Base-by-base conservation (phyloP, 352 stramenopile species). In the Pythium oligandrum region DNA sequence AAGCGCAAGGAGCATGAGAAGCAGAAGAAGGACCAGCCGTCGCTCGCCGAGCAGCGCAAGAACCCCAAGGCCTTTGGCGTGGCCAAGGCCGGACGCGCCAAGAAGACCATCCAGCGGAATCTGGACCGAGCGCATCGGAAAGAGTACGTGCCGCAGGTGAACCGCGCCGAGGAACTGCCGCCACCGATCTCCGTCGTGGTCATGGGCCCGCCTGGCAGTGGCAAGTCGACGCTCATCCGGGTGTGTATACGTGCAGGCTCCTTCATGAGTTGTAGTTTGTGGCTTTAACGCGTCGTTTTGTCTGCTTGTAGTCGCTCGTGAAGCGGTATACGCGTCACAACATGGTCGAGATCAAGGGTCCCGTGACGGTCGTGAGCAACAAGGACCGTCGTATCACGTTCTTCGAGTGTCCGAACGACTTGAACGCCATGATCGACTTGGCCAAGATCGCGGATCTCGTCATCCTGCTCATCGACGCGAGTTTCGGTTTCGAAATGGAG, bases 401-500 rank as follows among this genome's bases (percentile, higher is more conserved):
- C 54, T 91, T 99, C 46, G 98, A 99, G 77, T 99, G 97, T 73
- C 97, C 97, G 5, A 98, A 97, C 68, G 94, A 96, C 57, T 62
- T 96, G 30, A 95, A 95, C 57, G 83, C 83, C 11, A 95, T 95
- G 85, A 84, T 96, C 44, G 97, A 99, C 76, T 75, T 98, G 60
- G 96, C 96, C 59, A 99, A 99, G 73, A 93, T 99, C 46, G 96
- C 97, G 0, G 98, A 99, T 66, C 75, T 99, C 4, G 97, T 99
- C 17, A 67, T 99, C 39, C 70, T 99, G 11, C 90, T 98, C 34
- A 96, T 99, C 38, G 97, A 99, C 84, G 97, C 96, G n/a, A 99
- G 96, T 63, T 99, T 99, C 64, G 98, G 98, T 6, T 99, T 99
- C 68, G 97, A 99, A 68, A 99, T 99, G 97, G 97, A 99, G 73